Base-by-base conservation (phyloP, 192 early-diverging fungal species). In the Backusella psychrophila region DNA sequence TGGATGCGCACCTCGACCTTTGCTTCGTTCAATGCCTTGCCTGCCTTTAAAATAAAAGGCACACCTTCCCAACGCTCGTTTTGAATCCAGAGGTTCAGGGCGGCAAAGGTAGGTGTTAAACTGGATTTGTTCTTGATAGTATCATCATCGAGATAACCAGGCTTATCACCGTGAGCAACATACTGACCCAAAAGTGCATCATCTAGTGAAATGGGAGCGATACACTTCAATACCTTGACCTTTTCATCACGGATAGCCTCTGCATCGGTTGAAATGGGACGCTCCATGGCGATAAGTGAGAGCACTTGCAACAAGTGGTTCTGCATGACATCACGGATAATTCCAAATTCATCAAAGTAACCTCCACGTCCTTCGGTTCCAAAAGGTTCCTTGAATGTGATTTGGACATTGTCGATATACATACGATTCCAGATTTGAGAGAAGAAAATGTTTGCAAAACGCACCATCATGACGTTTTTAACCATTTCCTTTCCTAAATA, bases 401-500 rank as follows among this genome's bases (percentile, higher is more conserved):
- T 97, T 84, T 99, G 97, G 2, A 99, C 89, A 73, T 97, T 97
- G 78, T 93, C 83, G 69, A 99, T 97, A 83, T 91, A 89, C 42
- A 88, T 84, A 41, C 92, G 89, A 83, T 96, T 92, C 97, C 97
- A 99, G 71, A 96, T 88, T 11, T 94, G 89, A 33, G 95, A 93
- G 81, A 97, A 96, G 67, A 99, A 94, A 3, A 95, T 89, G 83
- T 99, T 99, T 69, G 94, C 95, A 77, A 99, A 98, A 36, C 97
- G 90, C 70, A 99, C 78, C 7, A 93, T 91, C 89, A 97, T 93
- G 71, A 99, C 84, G 81, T 97, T 97, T 85, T 99, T 99, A 76
- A 99, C 96, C 97, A 99, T 99, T 81, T 99, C 97, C 83, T 99
- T 99, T 74, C 97, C 97, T 42, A 99, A 90, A 77, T 99, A 99